Base-by-base conservation (phyloP, 2,329 filamentous ascomycete species). In the Coniella vitis region DNA sequence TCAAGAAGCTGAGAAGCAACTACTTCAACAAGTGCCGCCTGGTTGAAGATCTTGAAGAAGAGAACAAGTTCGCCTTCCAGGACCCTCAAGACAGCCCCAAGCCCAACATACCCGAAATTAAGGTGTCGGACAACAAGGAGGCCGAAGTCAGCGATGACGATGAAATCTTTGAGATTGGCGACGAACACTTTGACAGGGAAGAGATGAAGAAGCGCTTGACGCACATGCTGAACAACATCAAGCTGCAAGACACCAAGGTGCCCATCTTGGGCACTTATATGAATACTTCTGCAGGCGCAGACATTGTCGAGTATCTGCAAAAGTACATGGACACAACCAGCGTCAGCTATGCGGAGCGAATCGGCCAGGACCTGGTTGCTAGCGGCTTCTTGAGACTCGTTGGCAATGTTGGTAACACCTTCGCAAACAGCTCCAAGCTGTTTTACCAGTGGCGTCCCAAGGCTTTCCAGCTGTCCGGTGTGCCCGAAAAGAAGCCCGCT, bases 21-120 rank as follows among this genome's bases (percentile, higher is more conserved):
- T 98, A 98, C 70, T 97, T 97, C 78, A 98, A 97, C 75, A 98
- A 97, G 70, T 98, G 93, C 65, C 85, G 94, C 43, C 74, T 96
- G 54, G 86, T 97, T 7, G 94, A 98, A 65, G 93, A 98, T 63
- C 72, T 97, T 53, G 93, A 98, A 65, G 93, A 98, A 69, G 94
- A 98, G 73, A 95, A 96, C 67, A 97, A 98, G 69, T 78, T 98
- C 48, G 93, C 90, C 35, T 98, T 98, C 69, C 90, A 95, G 66
- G 89, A 90, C 56, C 89, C 90, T 2, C 79, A 84, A 59, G 73
- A 66, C 31, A 90, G 86, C 65, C 84, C 86, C 3, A 74, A 82
- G 64, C 64, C 73, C 47, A 66, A 68, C 32, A 86, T 89, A 36
- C 87, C 87, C 38, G 90, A 90, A 63, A 95, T 98, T 68, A 94